Conservation (phyloP, 2,329 filamentous ascomycete species). For the Xylariaceae sp. region DNA sequence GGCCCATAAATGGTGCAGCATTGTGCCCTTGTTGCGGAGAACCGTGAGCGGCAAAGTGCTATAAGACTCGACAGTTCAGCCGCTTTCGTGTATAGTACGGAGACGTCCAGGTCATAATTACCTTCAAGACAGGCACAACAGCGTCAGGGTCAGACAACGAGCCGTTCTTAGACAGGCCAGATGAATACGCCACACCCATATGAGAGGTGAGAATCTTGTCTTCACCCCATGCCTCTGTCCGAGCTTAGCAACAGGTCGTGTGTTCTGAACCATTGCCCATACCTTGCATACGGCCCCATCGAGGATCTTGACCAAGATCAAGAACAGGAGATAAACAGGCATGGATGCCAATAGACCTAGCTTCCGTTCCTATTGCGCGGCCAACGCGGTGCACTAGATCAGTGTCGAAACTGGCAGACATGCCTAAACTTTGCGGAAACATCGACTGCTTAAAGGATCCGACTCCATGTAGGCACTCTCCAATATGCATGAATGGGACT, state of each 20-base stretch:
- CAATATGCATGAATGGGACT: constrained; percentile 51
- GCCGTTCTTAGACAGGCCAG: constrained; percentile 52
- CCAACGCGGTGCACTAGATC: constrained; percentile 51
- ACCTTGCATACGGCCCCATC: constrained; percentile 54
- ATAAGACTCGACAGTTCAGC: not conserved
- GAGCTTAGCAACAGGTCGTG: not conserved
- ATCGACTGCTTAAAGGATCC: constrained; percentile 54
- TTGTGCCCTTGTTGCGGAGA: constrained; percentile 51
- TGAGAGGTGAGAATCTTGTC: constrained; percentile 52
- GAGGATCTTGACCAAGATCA: constrained; percentile 51
- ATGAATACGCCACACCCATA: constrained; percentile 53
- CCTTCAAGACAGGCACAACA: constrained; percentile 52
- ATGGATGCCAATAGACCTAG: constrained; percentile 52
- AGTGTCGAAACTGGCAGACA: constrained; percentile 51
- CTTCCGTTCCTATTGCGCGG: constrained; percentile 50
- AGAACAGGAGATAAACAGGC: constrained; percentile 53
- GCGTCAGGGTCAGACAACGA: constrained; percentile 51
- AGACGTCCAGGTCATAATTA: constrained; percentile 15
- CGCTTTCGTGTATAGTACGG: not conserved
- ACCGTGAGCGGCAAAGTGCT: constrained; percentile 54
- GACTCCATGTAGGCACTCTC: constrained; percentile 53
- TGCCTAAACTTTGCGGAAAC: constrained; percentile 51
- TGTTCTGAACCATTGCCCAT: not conserved
- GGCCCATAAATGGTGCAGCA: constrained; percentile 52
- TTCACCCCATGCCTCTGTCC: constrained; percentile 53